phyloP scores from a whole-genome alignment of 345 rosid genomes.

The Erysimum cheiranthoides region DNA sequence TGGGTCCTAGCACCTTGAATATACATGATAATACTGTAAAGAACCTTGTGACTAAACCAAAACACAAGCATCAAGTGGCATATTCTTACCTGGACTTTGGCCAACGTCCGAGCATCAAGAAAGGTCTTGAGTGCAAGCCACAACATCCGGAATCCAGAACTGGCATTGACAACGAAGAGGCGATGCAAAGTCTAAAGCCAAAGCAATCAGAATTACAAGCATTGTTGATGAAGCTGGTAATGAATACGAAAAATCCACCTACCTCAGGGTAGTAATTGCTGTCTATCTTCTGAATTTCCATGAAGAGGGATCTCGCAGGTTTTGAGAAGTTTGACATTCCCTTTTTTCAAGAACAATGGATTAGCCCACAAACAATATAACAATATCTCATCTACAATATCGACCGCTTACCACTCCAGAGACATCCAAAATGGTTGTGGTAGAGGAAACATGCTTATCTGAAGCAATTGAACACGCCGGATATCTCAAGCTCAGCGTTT shows the following conservation, averaged over 20 bases:
- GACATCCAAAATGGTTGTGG: slow-evolving; percentile 87
- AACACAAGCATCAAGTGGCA: slow-evolving; percentile 20
- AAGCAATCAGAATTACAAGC: slow-evolving; percentile 13
- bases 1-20: slow-evolving; percentile 83
- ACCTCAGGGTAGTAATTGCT: slow-evolving; percentile 92
- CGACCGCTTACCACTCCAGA: slow-evolving; percentile 68
- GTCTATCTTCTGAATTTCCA: slow-evolving; percentile 76
- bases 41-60: not conserved
- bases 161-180: slow-evolving; percentile 88
- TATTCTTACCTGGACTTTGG: slow-evolving; percentile 75
- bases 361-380: not conserved
- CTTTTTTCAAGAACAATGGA: slow-evolving; percentile 44
- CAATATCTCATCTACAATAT: not conserved
- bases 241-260: slow-evolving; percentile 29
- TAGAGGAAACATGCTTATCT: slow-evolving; percentile 65
- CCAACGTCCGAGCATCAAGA: slow-evolving; percentile 79
- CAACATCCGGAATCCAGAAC: slow-evolving; percentile 85
- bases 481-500: slow-evolving; percentile 71
- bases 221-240: slow-evolving; percentile 7
- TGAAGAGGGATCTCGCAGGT: slow-evolving; percentile 75
- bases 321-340: slow-evolving; percentile 82
- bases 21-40: slow-evolving; percentile 25
- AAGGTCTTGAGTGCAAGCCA: slow-evolving; percentile 96
- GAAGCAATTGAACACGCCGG: slow-evolving; percentile 92
- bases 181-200: slow-evolving; percentile 72